Evolutionary conservation across 306 rosid genomes (phyloP), one percentile per base, ranked within the genome.

Genomic region (Ormosia emarginata): DNA sequence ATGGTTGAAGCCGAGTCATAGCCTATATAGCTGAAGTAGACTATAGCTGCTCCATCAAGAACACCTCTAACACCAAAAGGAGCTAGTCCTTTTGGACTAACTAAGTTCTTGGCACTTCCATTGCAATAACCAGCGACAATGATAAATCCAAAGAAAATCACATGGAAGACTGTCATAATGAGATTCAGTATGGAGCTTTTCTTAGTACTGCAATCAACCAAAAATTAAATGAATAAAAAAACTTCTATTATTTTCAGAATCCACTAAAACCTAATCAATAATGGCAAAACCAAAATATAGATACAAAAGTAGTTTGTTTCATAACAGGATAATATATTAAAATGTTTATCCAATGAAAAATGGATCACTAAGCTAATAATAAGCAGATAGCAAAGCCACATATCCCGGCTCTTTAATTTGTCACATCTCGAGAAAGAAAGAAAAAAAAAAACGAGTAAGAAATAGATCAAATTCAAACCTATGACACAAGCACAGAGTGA

Each of bases 1-100:
- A 95, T 82, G 32, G 99, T 95, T 81, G 99, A 93, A 80, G 92
- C 99, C 10, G 99, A 93, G 83, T 95, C 98, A 81, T 93, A 95
- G 46, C 99, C 99, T 53, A 95, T 95, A 69, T 93, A 95, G 82
- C 97, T 93, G 79, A 95, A 90, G 81, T 95, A 95, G 13, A 95
- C 99, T 58, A 84, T 80, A 63, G 99, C 97, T 67, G 99, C 98
- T 81, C 99, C 99, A 77, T 95, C 95, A 75, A 95, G 85, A 82
- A 93, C 81, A 55, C 92, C 91, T 85, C 89, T 86, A 14, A 84
- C 88, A 40, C 99, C 99, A 56, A 72, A 83, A 57, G 99, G 99
- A 56, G 91, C 83, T 30, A 95, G 40, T 30, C 99, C 99, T 39
- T 72, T 76, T 29, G 98, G 97, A 82, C 78, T 84, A 17, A 93